Evolutionary conservation across 768 basidiomycete species (phyloP), one percentile per base, ranked within the genome.

Genomic region (Collybiopsis luxurians): DNA sequence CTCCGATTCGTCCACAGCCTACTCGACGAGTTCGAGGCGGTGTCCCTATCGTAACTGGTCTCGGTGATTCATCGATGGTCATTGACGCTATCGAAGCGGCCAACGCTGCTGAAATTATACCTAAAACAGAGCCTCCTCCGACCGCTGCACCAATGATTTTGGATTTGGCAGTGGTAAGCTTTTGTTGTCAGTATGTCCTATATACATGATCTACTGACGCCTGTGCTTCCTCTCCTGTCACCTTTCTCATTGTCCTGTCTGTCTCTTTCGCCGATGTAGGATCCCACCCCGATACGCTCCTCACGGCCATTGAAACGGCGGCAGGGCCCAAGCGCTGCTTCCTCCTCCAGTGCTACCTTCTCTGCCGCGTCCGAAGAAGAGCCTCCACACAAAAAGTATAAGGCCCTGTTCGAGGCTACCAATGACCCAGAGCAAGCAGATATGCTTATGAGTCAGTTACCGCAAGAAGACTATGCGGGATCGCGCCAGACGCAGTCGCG

Each of bases 301-400:
- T 65, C 68, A 3, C 75, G 65, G 26, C 31, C 31, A 24, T 69
- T 89, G 53, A 88, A 87, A 68, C 80, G 87, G 17, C 78, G 87
- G 19, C 73, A 75, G 56, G 79, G 73, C 7, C 71, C 66, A 21
- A 65, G 65, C 6, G 64, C 61, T 42, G 58, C 61, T 19, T 59
- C 67, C 13, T 66, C 64, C 3, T 61, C 55, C 1, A 55, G 69
- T 9, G 65, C 67, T 17, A 69, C 71, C 39, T 66, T 69, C 3
- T 53, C 60, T 12, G n/a, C 40, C 24, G 57, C 38, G 9, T 57
- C 65, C 17, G 60, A 59, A 23, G 68, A 64, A 56, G 84, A 85
- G 59, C 88, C 85, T 0, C 80, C 85, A 2, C 67, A 81, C 26
- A 90, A 90, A 65, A 87, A 83, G 67, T 88, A 85, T 73, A 86